These are phyloP conservation scores for Xanthoconium stramineum DNA, from an alignment of 768 basidiomycete species.

Conservation along the genomic window DNA sequence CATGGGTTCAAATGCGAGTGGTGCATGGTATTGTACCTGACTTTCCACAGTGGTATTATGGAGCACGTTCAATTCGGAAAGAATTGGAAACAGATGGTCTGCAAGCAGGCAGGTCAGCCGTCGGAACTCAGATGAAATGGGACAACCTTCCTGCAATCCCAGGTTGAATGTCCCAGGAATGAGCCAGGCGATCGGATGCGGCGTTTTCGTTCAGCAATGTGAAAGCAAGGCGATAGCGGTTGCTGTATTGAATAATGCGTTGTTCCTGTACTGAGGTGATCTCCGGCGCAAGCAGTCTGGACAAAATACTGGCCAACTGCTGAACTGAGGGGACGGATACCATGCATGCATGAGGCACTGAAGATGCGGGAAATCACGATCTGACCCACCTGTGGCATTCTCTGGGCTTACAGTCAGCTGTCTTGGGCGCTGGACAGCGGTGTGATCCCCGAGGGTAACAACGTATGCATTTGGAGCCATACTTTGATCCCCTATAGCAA, in stretches of 20 bases:
- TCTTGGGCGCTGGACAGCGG: constrained; percentile 21
- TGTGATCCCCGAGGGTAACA: constrained; percentile 22
- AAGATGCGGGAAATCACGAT: neutral
- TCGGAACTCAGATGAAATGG: constrained; percentile 13
- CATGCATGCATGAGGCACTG: constrained; percentile 9
- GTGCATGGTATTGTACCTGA: constrained; percentile 90
- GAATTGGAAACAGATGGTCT: constrained; percentile 72
- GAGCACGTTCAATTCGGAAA: constrained; percentile 55
- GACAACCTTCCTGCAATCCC: constrained; percentile 59
- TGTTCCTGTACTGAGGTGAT: constrained; percentile 49
- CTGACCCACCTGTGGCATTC: constrained; percentile 29
- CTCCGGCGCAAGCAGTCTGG: constrained; percentile 39
- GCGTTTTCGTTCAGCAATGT: constrained; percentile 91
- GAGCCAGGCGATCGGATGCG: constrained; percentile 53
- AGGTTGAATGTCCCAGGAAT: constrained; percentile 69
- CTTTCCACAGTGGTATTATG: constrained; percentile 95
- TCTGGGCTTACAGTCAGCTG: constrained; percentile 19
- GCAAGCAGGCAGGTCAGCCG: constrained; percentile 11
- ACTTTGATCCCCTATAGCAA: constrained; percentile 11
- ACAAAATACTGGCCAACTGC: constrained; percentile 38
- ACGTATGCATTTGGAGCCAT: constrained; percentile 18
- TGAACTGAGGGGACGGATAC: constrained; percentile 26
- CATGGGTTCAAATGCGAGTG: constrained; percentile 73
- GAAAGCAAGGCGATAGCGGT: constrained; percentile 85
- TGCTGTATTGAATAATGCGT: constrained; percentile 70